Percentiles rank a stretch among this genome's conserved stretches.
Conservation (phyloP, 169 alveolate species). For the Cryptosporidium canis region DNA sequence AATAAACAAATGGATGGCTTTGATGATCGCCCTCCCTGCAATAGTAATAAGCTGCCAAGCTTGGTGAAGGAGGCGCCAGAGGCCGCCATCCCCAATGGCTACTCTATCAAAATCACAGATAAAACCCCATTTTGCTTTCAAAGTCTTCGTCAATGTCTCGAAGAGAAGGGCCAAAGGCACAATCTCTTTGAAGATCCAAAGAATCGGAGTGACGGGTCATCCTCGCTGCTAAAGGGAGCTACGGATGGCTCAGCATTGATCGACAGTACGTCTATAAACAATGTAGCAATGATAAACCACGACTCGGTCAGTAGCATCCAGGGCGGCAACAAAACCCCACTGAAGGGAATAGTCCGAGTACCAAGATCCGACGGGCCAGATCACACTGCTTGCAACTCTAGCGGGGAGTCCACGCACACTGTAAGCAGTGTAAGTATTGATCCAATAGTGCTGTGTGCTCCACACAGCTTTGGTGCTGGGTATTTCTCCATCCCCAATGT, state of each 20-base stretch:
- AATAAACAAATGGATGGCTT: not conserved
- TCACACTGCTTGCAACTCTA: not conserved
- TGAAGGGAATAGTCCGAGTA: not conserved
- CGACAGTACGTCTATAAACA: not conserved
- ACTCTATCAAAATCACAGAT: not conserved
- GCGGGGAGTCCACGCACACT: not conserved
- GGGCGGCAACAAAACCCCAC: not conserved
- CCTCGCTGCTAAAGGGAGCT: not conserved
- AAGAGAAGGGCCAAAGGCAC: not conserved
- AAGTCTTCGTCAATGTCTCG: not conserved
- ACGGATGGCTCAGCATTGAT: not conserved
- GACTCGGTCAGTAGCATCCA: not conserved
- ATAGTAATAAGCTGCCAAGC: not conserved
- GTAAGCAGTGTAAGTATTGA: not conserved
- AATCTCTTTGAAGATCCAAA: not conserved
- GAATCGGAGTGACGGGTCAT: not conserved
- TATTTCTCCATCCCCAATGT: conserved; percentile 40
- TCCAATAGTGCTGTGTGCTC: not conserved
- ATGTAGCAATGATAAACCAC: not conserved
- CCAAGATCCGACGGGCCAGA: not conserved
- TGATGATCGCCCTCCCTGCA: not conserved
- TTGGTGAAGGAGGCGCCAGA: not conserved
- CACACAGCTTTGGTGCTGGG: not conserved
- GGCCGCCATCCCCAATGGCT: not conserved
- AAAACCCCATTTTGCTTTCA: not conserved